A percentile compares a stretch with the other conserved stretches of the same genome.
These are phyloP conservation scores for Pistacia vera DNA, from an alignment of 345 rosid species.

Conservation along the genomic window DNA sequence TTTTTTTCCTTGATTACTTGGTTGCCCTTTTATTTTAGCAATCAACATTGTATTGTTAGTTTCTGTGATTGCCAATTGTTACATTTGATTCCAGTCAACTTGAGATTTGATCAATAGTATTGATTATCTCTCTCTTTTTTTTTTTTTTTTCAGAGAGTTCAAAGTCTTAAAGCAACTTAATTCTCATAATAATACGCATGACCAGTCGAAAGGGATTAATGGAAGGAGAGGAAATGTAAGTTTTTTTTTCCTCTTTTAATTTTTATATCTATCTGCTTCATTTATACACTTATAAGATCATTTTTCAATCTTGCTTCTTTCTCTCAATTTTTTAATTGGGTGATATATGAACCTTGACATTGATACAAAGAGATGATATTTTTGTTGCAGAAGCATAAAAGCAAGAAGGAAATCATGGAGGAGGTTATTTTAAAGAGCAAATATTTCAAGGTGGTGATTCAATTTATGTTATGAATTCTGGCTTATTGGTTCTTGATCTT, in stretches of 20 bases:
- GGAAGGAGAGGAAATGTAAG: conserved; percentile 69
- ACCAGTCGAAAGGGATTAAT: conserved; percentile 22
- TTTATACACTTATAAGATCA: neutral
- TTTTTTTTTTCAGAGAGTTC: conserved; percentile 33
- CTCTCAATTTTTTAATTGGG: neutral
- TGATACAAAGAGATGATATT: conserved; percentile 18
- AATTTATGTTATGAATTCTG: neutral
- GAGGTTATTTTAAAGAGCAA: conserved; percentile 97
- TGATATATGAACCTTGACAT: neutral
- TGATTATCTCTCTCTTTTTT: conserved; percentile 10
- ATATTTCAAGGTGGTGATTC: conserved; percentile 70
- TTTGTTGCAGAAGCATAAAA: conserved; percentile 67
- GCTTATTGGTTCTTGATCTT: neutral
- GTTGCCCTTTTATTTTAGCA: neutral
- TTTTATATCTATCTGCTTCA: neutral
- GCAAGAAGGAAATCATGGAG: conserved; percentile 87
- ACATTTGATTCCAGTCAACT: neutral
- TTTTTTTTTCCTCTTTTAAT: neutral
- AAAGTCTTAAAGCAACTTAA: conserved; percentile 41
- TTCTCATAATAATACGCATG: conserved; percentile 25
- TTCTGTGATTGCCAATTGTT: neutral
- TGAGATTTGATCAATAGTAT: neutral
- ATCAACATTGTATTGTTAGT: neutral
- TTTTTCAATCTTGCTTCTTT: neutral
- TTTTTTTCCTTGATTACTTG: neutral